phyloP scores from a whole-genome alignment of 2,329 filamentous ascomycete species.

The Ophiostoma piceae region DNA sequence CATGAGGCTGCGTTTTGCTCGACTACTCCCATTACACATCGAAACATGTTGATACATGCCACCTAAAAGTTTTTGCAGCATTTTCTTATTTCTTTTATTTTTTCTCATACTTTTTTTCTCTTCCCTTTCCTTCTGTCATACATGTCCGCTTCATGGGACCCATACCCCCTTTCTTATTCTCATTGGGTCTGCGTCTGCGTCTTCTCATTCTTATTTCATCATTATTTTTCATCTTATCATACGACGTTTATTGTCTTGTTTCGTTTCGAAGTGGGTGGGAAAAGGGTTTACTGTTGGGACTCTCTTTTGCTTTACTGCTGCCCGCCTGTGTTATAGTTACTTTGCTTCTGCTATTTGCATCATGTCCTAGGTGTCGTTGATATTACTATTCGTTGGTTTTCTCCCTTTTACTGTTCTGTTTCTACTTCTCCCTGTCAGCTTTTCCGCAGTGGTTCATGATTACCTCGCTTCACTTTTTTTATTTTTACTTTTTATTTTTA shows the following conservation, averaged over 20 bases:
- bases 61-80: conserved; percentile 17
- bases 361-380: conserved; percentile 13
- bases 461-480: conserved; percentile 11
- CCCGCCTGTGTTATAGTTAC: conserved; percentile 9
- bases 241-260: conserved; percentile 4
- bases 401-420: not conserved
- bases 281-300: conserved; percentile 16
- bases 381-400: conserved; percentile 1
- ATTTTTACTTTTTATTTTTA: not conserved
- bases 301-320: conserved; percentile 6
- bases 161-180: conserved; percentile 7
- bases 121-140: not conserved
- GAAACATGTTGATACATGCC: conserved; percentile 14
- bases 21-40: not conserved
- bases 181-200: conserved; percentile 6
- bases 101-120: not conserved
- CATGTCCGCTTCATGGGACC: conserved; percentile 9
- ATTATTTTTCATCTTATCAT: not conserved
- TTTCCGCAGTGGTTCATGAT: not conserved
- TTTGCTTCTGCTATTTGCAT: not conserved
- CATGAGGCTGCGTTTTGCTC: not conserved
- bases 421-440: not conserved
- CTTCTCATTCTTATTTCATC: conserved; percentile 16
- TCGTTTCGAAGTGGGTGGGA: conserved; percentile 14
- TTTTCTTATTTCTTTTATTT: not conserved